Evolutionary conservation across 2,329 filamentous ascomycete species (phyloP).

Genomic region (Cytospora chrysosperma): DNA sequence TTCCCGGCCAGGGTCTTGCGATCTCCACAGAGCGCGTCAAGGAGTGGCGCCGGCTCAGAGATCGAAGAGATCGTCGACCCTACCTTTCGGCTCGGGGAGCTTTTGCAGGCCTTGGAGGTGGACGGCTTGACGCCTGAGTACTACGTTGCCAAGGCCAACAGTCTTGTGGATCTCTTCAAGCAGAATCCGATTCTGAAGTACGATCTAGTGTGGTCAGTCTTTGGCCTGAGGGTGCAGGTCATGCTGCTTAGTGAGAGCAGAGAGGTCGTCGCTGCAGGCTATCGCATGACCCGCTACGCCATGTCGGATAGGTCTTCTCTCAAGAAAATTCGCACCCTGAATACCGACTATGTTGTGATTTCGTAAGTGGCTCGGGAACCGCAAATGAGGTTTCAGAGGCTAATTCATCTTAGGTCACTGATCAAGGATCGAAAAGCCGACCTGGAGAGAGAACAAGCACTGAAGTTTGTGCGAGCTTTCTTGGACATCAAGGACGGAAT

Average conservation of each 20-base stretch:
- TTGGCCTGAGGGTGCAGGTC: conserved; percentile 88
- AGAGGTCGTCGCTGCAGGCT: conserved; percentile 93
- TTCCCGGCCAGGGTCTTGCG: conserved; percentile 49
- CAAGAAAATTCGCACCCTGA: conserved; percentile 79
- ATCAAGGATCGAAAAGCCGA: conserved; percentile 97
- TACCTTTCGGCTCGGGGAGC: conserved; percentile 85
- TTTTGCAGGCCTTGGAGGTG: conserved; percentile 83
- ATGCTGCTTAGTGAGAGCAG: conserved; percentile 95
- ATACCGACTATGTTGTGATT: conserved; percentile 91
- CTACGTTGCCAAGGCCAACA: conserved; percentile 91
- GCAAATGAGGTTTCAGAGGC: neutral
- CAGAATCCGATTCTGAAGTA: conserved; percentile 91
- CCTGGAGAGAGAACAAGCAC: conserved; percentile 91
- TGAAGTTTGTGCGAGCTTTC: conserved; percentile 95
- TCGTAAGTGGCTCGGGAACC: conserved; percentile 42
- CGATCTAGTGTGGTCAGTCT: conserved; percentile 93
- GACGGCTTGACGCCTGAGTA: conserved; percentile 90
- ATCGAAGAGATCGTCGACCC: conserved; percentile 74
- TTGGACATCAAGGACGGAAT: conserved; percentile 93
- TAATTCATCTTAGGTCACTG: conserved; percentile 57
- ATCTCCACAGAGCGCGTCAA: conserved; percentile 57
- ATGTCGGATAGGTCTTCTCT: conserved; percentile 90
- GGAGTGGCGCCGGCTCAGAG: conserved; percentile 59
- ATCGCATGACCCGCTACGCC: conserved; percentile 88
- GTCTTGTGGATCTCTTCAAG: conserved; percentile 93